Evolutionary conservation across 2,329 filamentous ascomycete genomes (phyloP).

Genomic region (Calonectria pseudoreteaudii): DNA sequence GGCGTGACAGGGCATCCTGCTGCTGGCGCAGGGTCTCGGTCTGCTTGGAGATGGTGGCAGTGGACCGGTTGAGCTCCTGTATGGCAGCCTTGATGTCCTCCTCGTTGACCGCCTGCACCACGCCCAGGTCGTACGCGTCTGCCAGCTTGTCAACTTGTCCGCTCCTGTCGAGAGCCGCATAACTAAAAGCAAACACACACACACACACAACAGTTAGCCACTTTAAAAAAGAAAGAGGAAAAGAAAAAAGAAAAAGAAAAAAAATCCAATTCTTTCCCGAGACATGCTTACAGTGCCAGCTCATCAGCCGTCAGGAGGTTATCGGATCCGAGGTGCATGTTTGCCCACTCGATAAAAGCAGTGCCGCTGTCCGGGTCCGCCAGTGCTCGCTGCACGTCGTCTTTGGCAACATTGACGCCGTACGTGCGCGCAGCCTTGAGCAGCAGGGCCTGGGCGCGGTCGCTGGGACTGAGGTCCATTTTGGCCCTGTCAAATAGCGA

Average conservation of each 20-base stretch:
- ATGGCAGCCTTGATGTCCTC: slow-evolving; percentile 72
- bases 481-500: slow-evolving; percentile 47
- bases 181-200: slow-evolving; percentile 51
- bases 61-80: slow-evolving; percentile 72
- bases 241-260: neutral
- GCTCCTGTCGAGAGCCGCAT: slow-evolving; percentile 59
- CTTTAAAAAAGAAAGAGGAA: neutral
- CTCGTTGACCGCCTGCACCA: slow-evolving; percentile 66
- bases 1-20: slow-evolving; percentile 67
- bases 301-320: slow-evolving; percentile 67
- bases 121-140: slow-evolving; percentile 57
- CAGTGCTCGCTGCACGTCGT: slow-evolving; percentile 54
- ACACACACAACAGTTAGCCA: slow-evolving; percentile 22
- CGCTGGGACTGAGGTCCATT: slow-evolving; percentile 45
- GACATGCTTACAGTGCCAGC: slow-evolving; percentile 59
- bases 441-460: slow-evolving; percentile 48
- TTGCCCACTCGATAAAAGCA: slow-evolving; percentile 60
- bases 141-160: slow-evolving; percentile 62
- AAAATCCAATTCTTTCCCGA: slow-evolving; percentile 9
- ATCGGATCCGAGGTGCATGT: slow-evolving; percentile 60
- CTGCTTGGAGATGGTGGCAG: slow-evolving; percentile 72
- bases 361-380: slow-evolving; percentile 49
- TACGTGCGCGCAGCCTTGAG: slow-evolving; percentile 48
- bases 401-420: slow-evolving; percentile 46
- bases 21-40: slow-evolving; percentile 71